A percentile compares a stretch with the other conserved stretches of the same genome.
These are phyloP conservation scores for Blastomyces parvus DNA, from an alignment of 2,329 filamentous ascomycete species.

Conservation along the genomic window DNA sequence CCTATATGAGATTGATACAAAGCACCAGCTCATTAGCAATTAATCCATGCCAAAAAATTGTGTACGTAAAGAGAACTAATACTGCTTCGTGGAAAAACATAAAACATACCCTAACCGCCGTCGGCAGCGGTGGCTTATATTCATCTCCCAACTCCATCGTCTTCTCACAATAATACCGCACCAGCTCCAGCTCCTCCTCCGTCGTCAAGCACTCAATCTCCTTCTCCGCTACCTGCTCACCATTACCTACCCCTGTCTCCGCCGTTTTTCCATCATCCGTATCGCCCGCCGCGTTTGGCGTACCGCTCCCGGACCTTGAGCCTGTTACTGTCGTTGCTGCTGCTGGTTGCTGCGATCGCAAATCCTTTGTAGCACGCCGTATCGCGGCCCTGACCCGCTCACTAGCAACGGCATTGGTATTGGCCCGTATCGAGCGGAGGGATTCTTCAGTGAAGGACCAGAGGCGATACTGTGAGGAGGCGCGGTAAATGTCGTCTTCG, in stretches of 20 bases:
- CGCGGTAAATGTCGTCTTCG: slow-evolving; percentile 84
- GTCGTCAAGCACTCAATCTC: slow-evolving; percentile 70
- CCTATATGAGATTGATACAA: slow-evolving; percentile 32
- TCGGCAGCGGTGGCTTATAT: slow-evolving; percentile 48
- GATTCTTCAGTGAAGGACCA: slow-evolving; percentile 81
- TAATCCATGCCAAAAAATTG: neutral
- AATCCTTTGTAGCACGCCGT: slow-evolving; percentile 36
- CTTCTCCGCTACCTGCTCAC: slow-evolving; percentile 18
- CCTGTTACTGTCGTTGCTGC: slow-evolving; percentile 10
- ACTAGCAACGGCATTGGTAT: slow-evolving; percentile 71
- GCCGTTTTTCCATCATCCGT: slow-evolving; percentile 14
- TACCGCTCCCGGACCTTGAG: slow-evolving; percentile 21
- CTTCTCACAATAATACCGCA: slow-evolving; percentile 66
- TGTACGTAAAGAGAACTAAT: neutral
- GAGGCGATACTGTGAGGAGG: slow-evolving; percentile 78
- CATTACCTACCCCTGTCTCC: slow-evolving; percentile 21
- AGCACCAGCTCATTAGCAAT: neutral
- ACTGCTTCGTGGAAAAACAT: slow-evolving; percentile 3
- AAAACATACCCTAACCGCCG: slow-evolving; percentile 49
- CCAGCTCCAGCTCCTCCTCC: slow-evolving; percentile 70
- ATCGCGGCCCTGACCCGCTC: slow-evolving; percentile 54
- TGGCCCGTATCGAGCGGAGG: slow-evolving; percentile 60
- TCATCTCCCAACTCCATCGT: slow-evolving; percentile 50
- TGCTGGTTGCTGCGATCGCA: slow-evolving; percentile 19
- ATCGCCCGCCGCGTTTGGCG: slow-evolving; percentile 25